Percentiles rank a stretch among this genome's conserved stretches.
Conservation (phyloP, 2,329 filamentous ascomycete species). For the Ustulina deusta region DNA sequence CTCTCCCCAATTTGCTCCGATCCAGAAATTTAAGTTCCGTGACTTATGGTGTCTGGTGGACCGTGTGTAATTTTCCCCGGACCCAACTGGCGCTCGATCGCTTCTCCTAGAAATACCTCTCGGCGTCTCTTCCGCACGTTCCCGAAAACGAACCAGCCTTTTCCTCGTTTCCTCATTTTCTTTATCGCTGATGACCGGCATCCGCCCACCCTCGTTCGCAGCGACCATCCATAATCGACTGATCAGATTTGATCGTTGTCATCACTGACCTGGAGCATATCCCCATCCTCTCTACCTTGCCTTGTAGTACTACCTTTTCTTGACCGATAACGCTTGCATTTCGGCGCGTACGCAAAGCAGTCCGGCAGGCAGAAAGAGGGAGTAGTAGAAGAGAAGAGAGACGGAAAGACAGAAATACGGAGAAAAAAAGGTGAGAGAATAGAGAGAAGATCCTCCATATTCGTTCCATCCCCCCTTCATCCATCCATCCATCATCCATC, state of each 20-base stretch:
- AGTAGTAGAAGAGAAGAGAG: neutral
- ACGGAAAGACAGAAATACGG: neutral
- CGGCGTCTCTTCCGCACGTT: slow-evolving; percentile 38
- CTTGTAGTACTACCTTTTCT: neutral
- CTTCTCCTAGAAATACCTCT: slow-evolving; percentile 22
- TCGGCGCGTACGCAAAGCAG: neutral
- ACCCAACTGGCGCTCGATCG: slow-evolving; percentile 22
- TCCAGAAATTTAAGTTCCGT: slow-evolving; percentile 28
- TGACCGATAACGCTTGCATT: neutral
- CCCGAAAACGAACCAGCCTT: slow-evolving; percentile 27
- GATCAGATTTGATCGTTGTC: slow-evolving; percentile 7
- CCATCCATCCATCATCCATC: slow-evolving; percentile 7
- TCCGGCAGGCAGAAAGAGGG: neutral
- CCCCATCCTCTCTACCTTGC: neutral
- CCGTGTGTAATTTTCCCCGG: slow-evolving; percentile 30
- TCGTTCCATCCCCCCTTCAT: neutral
- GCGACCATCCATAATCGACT: slow-evolving; percentile 9
- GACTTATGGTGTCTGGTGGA: slow-evolving; percentile 20
- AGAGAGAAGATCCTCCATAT: neutral
- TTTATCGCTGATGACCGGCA: slow-evolving; percentile 18
- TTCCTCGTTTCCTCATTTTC: neutral
- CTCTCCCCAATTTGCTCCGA: slow-evolving; percentile 18
- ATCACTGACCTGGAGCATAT: neutral
- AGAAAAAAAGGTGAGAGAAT: slow-evolving; percentile 8
- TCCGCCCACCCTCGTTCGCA: neutral